Evolutionary conservation across 2,329 filamentous ascomycete species (phyloP).

Genomic region (Neonectria magnoliae): DNA sequence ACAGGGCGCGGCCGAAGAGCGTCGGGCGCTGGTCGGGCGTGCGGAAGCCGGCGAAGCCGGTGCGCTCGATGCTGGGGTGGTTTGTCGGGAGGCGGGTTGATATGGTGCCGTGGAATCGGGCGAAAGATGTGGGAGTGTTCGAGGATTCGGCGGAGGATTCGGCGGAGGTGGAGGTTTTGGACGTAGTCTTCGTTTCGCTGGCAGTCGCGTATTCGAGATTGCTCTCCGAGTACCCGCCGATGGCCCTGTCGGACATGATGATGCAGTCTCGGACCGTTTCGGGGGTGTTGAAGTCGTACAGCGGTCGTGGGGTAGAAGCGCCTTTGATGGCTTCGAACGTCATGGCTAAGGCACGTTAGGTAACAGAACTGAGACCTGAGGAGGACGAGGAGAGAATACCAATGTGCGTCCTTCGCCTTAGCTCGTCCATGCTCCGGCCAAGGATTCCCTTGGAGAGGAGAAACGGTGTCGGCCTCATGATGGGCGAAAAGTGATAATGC

Average conservation of each 20-base stretch:
- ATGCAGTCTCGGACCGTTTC: slow-evolving; percentile 67
- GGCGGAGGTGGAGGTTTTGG: slow-evolving; percentile 33
- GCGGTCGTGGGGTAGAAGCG: slow-evolving; percentile 69
- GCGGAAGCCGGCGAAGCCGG: slow-evolving; percentile 90
- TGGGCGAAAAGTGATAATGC: slow-evolving; percentile 26
- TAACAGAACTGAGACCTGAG: accelerated
- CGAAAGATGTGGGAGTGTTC: slow-evolving; percentile 59
- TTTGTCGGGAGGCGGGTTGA: slow-evolving; percentile 84
- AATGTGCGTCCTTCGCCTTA: slow-evolving; percentile 65
- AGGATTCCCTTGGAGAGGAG: slow-evolving; percentile 64
- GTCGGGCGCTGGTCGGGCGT: slow-evolving; percentile 81
- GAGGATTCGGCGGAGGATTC: slow-evolving; percentile 24
- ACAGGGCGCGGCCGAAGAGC: slow-evolving; percentile 85
- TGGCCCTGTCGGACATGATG: slow-evolving; percentile 85
- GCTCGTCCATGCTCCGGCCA: slow-evolving; percentile 68
- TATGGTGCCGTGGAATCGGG: slow-evolving; percentile 87
- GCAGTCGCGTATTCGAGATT: slow-evolving; percentile 69
- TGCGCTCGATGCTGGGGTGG: slow-evolving; percentile 77
- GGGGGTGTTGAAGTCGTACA: slow-evolving; percentile 70
- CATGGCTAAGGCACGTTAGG: slow-evolving; percentile 60
- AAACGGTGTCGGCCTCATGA: slow-evolving; percentile 60
- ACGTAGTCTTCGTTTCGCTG: slow-evolving; percentile 39
- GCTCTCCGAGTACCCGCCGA: slow-evolving; percentile 85
- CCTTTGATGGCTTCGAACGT: slow-evolving; percentile 75
- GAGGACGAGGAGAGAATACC: slow-evolving; percentile 49